Evolutionary conservation across 2,329 filamentous ascomycete species (phyloP), one percentile per base, ranked within the genome.

Genomic region (Sporothrix dimorphospora): DNA sequence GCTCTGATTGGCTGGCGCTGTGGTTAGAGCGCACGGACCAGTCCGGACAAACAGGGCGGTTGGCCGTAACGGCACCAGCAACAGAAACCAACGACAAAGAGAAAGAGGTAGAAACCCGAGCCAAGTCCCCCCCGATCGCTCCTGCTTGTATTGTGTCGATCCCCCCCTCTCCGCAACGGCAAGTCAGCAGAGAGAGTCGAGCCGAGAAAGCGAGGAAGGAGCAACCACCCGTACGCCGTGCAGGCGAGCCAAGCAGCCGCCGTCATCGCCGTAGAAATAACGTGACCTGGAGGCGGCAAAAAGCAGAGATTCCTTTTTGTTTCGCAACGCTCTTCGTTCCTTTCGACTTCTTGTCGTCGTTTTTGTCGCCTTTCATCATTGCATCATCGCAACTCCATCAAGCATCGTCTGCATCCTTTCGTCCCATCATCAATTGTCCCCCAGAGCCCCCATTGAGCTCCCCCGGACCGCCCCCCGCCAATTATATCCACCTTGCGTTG

Each of bases 221-320:
- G 53, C 68, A 47, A 67, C 45, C 65, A 49, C 27, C 65, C 24
- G 53, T 47, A 19, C 49, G 49, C 19, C 47, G 42, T 30, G 30
- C 47, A 40, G 45, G n/a, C 47, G 34, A 45, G 27, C 30, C 34
- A 40, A 27, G 12, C 42, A 51, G 24, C 27, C 30, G 27, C 53
- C 68, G 68, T 63, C 55, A 63, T 70, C 40, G 51, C 53, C 68
- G 68, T 47, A 38, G 55, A 70, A 63, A 63, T 70, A 70, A 70
- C 68, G 68, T 70, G 68, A 70, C 68, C 8, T 70, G 8, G 19
- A 38, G 21, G 59, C 65, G 45, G 27, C 65, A 21, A 51, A 51
- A 67, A 24, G 63, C 34, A 24, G 34, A n/a, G 34, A n/a, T 38
- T 49, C 16, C 16, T 27, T 40, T 55, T 38, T 12, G 30, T 7